Base-by-base conservation (phyloP, 331 rosid genomes). In the Saraca asoca region DNA sequence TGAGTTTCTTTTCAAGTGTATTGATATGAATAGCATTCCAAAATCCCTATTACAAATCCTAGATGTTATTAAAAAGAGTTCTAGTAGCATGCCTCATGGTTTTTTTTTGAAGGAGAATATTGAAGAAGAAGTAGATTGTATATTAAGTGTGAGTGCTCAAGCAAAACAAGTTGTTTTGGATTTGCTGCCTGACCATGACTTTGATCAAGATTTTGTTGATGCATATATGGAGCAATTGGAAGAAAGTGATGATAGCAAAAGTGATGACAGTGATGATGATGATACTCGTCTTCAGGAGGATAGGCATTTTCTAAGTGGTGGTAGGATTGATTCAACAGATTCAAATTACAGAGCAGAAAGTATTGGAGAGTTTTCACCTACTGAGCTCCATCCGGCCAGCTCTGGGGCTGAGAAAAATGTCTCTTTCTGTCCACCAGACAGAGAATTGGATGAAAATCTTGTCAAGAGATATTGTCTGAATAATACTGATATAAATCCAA, bases 221-320 rank as follows among this genome's bases (percentile, higher is more conserved):
- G 96, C 91, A 5, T 93, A 93, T 82, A 70, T 75, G 79, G 96
- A 89, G 62, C 80, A 80, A 60, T 56, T 80, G 48, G 89, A 81
- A 79, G 95, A 85, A 43, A 85, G 91, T 78, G 94, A 80, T 18
- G 83, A 79, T 37, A 67, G 69, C 6, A 65, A 34, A 29, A 39
- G 37, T 34, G 56, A 76, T 58, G 60, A 62, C 31, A 24, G 59
- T 63, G 60, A 56, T 65, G 68, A 54, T 34, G 51, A 76, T 62
- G 63, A 62, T 44, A 61, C 57, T 62, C 60, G 39, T 62, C 39
- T 34, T 38, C 55, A 6, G 58, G 82, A 68, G 60, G 74, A 70
- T 51, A 55, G 79, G 43, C 42, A 45, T 5, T 75, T 54, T 35
- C 53, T 12, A 64, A 59, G 52, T 59, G n/a, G n/a, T n/a, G n/a